Evolutionary conservation across 179 eudicot species (phyloP), one percentile per base, ranked within the genome.

Genomic region (Sideroxylon spinosum): DNA sequence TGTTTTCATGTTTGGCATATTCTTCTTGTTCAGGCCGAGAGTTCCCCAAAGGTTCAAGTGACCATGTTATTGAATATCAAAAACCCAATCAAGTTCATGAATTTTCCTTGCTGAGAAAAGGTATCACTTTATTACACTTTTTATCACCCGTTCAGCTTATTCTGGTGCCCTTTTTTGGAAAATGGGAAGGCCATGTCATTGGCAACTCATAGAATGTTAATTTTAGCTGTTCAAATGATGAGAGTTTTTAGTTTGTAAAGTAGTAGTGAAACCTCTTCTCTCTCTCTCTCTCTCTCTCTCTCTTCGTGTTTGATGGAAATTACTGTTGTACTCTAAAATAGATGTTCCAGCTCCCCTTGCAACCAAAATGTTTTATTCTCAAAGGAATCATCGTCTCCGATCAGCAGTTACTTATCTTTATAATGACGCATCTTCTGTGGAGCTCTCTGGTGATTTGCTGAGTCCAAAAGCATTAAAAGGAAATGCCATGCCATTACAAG

Each of bases 301-400:
- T 37, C 23, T 29, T 14, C 29, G 22, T 29, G 46, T 68, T 20
- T 37, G 53, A 17, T 76, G 68, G 70, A 65, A 80, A 55, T 81
- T 68, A 68, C 52, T 70, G 65, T 71, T 11, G 55, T 83, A 74
- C 78, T 69, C 60, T 76, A 79, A 73, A 74, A 74, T 75, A 89
- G 92, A 81, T 86, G 79, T 83, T 79, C 91, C 93, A 70, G 89
- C 82, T 69, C 97, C 93, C 63, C 87, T 92, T 69, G 92, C 92
- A 25, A 86, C 93, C 68, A 92, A 92, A 84, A 84, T 80, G 44
- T 92, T 82, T 78, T 92, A 92, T 79, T 89, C 93, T 61, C 92
- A 89, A 79, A 90, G 92, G 88, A 84, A 84, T 83, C 80, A 85
- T 74, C 87, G 88, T 76, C 87, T 92, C 52, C 85, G 89, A 78